phyloP scores from a whole-genome alignment of 2,329 filamentous ascomycete genomes.

The Pyrenophora tritici-repentis region DNA sequence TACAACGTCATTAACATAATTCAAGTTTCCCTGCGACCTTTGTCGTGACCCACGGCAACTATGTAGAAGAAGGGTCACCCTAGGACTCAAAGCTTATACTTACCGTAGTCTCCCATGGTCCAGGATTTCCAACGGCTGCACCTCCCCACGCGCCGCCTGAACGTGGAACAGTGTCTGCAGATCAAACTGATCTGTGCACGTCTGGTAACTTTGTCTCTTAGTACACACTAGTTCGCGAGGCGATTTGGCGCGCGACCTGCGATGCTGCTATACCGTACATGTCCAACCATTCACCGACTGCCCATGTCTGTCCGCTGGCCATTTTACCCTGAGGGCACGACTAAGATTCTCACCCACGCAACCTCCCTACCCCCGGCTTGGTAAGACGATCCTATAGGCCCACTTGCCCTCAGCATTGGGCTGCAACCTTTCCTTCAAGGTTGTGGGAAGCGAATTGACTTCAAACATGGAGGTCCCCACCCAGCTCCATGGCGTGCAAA shows the following conservation, averaged over 20 bases:
- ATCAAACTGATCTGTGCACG: conserved; percentile 34
- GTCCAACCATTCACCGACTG: conserved; percentile 15
- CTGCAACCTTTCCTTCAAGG: conserved; percentile 23
- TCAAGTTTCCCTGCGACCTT: conserved; percentile 14
- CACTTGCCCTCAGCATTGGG: conserved; percentile 19
- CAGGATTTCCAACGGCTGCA: conserved; percentile 32
- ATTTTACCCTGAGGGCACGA: conserved; percentile 16
- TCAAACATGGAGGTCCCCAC: conserved; percentile 31
- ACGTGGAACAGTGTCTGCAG: conserved; percentile 42
- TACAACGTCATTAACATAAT: conserved; percentile 7
- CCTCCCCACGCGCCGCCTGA: conserved; percentile 33
- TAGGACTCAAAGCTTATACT: conserved; percentile 25
- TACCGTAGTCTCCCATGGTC: conserved; percentile 19
- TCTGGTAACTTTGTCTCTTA: conserved; percentile 28
- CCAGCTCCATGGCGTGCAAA: conserved; percentile 20
- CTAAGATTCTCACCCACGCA: conserved; percentile 28
- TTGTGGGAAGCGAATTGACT: conserved; percentile 22
- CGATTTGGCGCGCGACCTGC: conserved; percentile 25
- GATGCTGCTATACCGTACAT: conserved; percentile 2
- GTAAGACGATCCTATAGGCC: conserved; percentile 26
- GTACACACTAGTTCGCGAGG: conserved; percentile 26
- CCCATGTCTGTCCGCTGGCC: conserved; percentile 12
- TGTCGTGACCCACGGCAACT: conserved; percentile 20
- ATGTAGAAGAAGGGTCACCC: conserved; percentile 13
- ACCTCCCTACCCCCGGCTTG: conserved; percentile 28